Conservation (phyloP, 73 alveolate genomes). For the Tetrahymena thermophila region DNA sequence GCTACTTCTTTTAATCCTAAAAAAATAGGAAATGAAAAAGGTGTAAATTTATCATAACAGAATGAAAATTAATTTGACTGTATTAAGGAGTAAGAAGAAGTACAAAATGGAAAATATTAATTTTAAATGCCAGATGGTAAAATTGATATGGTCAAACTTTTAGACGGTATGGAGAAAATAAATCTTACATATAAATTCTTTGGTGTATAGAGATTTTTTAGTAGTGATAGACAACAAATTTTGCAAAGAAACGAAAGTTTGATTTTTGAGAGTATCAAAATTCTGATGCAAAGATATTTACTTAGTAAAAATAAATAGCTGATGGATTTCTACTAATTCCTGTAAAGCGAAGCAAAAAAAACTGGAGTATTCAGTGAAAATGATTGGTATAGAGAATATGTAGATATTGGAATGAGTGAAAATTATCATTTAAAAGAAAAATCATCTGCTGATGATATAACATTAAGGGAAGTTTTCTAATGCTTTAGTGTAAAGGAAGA, state of each 20-base stretch:
- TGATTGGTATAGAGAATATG: background rate
- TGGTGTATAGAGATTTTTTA: background rate
- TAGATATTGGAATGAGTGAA: background rate
- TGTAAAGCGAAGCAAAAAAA: background rate
- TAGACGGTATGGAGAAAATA: background rate
- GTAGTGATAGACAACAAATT: background rate
- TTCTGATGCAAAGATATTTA: background rate
- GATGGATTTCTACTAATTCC: background rate
- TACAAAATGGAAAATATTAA: too few species aligned
- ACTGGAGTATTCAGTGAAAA: too few species aligned
- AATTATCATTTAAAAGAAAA: too few species aligned
- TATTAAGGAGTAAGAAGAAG: too few species aligned
- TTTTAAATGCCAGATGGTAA: background rate
- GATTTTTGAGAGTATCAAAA: background rate
- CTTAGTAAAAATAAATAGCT: too few species aligned
- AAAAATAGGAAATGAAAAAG: too few species aligned
- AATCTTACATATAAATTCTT: background rate
- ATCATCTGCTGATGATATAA: background rate
- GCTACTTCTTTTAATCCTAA: too few species aligned
- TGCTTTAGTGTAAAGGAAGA: background rate
- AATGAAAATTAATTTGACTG: too few species aligned
- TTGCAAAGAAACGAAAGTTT: background rate
- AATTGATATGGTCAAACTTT: background rate
- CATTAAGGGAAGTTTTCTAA: background rate
- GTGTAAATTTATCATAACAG: too few species aligned